These are phyloP conservation scores for Saccharomyces paradoxus DNA, from an alignment of 805 yeast genomes.

Conservation along the genomic window DNA sequence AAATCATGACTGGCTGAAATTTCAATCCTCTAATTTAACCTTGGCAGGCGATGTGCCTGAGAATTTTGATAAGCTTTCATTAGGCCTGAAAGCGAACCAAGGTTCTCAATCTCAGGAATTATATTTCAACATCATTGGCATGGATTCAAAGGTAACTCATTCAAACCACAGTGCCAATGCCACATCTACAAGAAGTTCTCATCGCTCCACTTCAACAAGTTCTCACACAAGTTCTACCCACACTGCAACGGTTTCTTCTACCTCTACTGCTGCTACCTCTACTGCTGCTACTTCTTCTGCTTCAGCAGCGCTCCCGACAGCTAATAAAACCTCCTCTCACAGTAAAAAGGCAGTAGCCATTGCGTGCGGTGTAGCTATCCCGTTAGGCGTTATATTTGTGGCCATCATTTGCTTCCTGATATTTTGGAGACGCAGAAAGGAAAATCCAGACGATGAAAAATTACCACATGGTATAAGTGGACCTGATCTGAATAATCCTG, in stretches of 20 bases:
- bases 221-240: constrained; percentile 25
- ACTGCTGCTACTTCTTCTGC: constrained; percentile 22
- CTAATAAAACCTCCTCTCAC: constrained; percentile 11
- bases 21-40: constrained; percentile 51
- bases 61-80: constrained; percentile 34
- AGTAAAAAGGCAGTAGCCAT: constrained; percentile 61
- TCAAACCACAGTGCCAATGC: constrained; percentile 16
- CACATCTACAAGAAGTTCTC: constrained; percentile 17
- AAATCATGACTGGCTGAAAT: constrained; percentile 56
- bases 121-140: constrained; percentile 48
- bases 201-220: constrained; percentile 25
- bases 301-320: constrained; percentile 23
- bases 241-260: constrained; percentile 22
- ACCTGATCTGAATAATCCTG: constrained; percentile 34
- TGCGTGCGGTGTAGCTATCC: constrained; percentile 84
- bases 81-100: constrained; percentile 37
- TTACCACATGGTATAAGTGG: constrained; percentile 32
- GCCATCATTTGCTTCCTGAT: constrained; percentile 45
- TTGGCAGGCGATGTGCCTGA: constrained; percentile 60
- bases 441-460: constrained; percentile 26
- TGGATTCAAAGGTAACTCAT: constrained; percentile 21
- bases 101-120: constrained; percentile 32
- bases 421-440: constrained; percentile 42
- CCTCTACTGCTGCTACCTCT: constrained; percentile 23
- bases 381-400: constrained; percentile 46